Evolutionary conservation across 441 rosid genomes (phyloP).

Genomic region (Isatis lusitanica): DNA sequence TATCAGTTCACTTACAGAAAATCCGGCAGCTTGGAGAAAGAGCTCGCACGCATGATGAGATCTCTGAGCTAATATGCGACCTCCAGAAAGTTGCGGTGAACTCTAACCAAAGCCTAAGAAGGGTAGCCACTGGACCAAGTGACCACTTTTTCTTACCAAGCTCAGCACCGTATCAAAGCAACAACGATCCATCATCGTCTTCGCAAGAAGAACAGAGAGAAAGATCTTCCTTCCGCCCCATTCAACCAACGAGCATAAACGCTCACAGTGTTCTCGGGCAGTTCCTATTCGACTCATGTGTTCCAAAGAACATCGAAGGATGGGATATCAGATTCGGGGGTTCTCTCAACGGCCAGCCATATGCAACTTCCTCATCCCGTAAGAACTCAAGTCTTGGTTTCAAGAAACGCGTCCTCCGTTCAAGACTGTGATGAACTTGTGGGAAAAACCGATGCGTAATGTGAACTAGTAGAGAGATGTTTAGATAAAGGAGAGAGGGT

Average conservation of each 20-base stretch:
- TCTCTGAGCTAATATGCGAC: conserved; percentile 72
- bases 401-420: conserved; percentile 56
- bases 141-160: conserved; percentile 86
- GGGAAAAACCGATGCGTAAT: background rate
- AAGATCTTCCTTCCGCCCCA: conserved; percentile 40
- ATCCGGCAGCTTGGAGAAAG: conserved; percentile 63
- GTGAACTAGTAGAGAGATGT: conserved; percentile 26
- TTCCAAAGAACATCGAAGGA: conserved; percentile 90
- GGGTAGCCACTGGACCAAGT: conserved; percentile 75
- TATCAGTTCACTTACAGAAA: conserved; percentile 53
- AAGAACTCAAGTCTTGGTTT: conserved; percentile 52
- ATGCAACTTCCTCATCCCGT: conserved; percentile 50
- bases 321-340: conserved; percentile 89
- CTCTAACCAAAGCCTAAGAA: conserved; percentile 83
- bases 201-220: conserved; percentile 56
- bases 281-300: conserved; percentile 78
- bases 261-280: conserved; percentile 87
- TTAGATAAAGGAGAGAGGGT: conserved; percentile 23
- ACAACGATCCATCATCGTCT: conserved; percentile 46
- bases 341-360: conserved; percentile 68
- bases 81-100: conserved; percentile 87
- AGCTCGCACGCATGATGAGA: conserved; percentile 61
- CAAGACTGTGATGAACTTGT: conserved; percentile 52
- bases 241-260: conserved; percentile 61
- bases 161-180: conserved; percentile 50